phyloP scores from a whole-genome alignment of 306 rosid species.

The Casuarina glauca region DNA sequence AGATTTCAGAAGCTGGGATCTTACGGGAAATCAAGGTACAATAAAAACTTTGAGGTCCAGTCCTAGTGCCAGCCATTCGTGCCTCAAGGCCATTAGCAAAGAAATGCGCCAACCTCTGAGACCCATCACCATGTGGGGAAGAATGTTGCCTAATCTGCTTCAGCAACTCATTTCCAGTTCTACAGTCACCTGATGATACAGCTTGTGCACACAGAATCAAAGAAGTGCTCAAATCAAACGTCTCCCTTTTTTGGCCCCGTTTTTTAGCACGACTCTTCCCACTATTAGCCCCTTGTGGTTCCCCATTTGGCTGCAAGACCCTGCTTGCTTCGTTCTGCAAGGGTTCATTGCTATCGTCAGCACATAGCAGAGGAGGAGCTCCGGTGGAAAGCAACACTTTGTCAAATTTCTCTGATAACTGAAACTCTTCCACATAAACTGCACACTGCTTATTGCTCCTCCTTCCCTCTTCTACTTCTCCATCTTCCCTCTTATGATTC shows the following conservation, averaged over 20 bases:
- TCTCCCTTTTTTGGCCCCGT: slow-evolving; percentile 12
- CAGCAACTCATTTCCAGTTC: slow-evolving; percentile 51
- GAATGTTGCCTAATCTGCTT: slow-evolving; percentile 65
- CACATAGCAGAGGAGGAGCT: slow-evolving; percentile 25
- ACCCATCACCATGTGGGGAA: slow-evolving; percentile 60
- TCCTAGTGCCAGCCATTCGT: slow-evolving; percentile 44
- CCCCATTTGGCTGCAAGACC: background rate
- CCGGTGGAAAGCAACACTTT: background rate
- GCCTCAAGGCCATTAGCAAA: slow-evolving; percentile 62
- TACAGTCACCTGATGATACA: slow-evolving; percentile 54
- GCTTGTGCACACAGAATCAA: slow-evolving; percentile 74
- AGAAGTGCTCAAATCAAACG: slow-evolving; percentile 55
- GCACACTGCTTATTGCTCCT: slow-evolving; percentile 47
- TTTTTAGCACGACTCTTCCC: slow-evolving; percentile 42
- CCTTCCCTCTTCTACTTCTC: slow-evolving; percentile 38
- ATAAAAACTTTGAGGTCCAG: slow-evolving; percentile 33
- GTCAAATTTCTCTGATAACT: slow-evolving; percentile 36
- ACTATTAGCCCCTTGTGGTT: no score
- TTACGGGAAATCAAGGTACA: background rate
- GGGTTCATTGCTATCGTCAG: background rate
- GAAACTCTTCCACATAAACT: slow-evolving; percentile 29
- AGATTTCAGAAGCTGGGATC: slow-evolving; percentile 46
- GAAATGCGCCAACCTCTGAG: slow-evolving; percentile 64
- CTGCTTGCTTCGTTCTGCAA: slow-evolving; percentile 2
- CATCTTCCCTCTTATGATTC: slow-evolving; percentile 35